Base-by-base conservation (phyloP, 2,329 filamentous ascomycete species). In the Aspergillus sp. region DNA sequence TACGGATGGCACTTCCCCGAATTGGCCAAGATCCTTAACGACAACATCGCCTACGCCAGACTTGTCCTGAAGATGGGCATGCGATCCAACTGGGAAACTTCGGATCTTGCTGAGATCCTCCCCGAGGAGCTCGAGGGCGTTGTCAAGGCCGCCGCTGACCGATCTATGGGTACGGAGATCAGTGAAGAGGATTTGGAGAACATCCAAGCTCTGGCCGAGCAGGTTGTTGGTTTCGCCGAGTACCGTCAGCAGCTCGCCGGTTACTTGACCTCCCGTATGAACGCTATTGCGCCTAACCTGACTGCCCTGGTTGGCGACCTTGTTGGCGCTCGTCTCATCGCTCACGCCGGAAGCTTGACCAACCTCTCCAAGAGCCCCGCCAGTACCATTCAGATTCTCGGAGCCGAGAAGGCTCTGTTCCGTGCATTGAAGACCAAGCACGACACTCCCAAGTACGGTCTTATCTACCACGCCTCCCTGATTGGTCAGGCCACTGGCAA, bases 1-100 rank as follows among this genome's bases (percentile, higher is more conserved):
- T 98, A 98, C 67, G 93, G 93, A 61, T 98, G 93, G 93, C 93
- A 97, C 72, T 98, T 97, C 76, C 93, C 93, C 33, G 93, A 98
- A 75, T 83, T 98, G 79, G 90, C 88, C 63, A 91, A 90, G 73
- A 95, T 97, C 63, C 79, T 96, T 57, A 94, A 94, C 69, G 93
- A 98, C 78, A 98, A 98, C 72, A 75, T 95, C 50, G 90, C 90
- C 53, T 98, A 95, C 67, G 84, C 90, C 47, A 85, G 85, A 55
- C 84, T 98, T 46, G 89, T 98, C 46, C 73, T 95, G 40, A 81
- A 85, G 53, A 88, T 95, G 75, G 93, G 93, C 57, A 88, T 94
- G 79, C 86, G 93, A 53, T 82, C 85, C 53, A 90, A 89, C 63
- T 86, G 86, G 48, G 76, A 82, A 51, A 79, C 79, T 42, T 79